Evolutionary conservation across 306 rosid genomes (phyloP).

Genomic region (Casuarina cunninghamiana): DNA sequence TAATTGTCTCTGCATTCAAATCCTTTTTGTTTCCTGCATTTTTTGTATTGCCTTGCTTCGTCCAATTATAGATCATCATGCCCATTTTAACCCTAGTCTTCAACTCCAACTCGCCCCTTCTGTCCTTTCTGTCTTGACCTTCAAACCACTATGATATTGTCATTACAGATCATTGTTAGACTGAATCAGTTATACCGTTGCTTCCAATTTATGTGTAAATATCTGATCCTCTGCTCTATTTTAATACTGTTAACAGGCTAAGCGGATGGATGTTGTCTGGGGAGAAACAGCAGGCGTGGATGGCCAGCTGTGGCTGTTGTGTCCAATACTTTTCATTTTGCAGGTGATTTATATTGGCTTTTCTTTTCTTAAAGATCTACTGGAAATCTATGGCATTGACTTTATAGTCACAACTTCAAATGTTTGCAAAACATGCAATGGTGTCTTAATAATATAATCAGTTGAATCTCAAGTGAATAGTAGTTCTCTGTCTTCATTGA

Average conservation of each 20-base stretch:
- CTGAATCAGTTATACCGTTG: background rate
- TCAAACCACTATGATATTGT: background rate
- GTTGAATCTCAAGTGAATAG: conserved; percentile 1
- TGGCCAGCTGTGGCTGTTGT: conserved; percentile 94
- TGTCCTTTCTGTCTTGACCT: background rate
- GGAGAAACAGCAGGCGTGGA: conserved; percentile 97
- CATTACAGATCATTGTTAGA: background rate
- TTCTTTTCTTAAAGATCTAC: background rate
- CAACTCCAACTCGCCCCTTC: background rate
- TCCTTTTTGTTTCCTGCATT: background rate
- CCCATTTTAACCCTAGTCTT: background rate
- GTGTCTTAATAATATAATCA: conserved; percentile 6
- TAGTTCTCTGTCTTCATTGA: background rate
- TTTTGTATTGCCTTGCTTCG: conserved; percentile 7
- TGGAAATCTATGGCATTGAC: background rate
- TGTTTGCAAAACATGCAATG: conserved; percentile 19
- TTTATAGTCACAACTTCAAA: conserved; percentile 4
- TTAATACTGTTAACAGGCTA: conserved; percentile 66
- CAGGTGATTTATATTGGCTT: conserved; percentile 57
- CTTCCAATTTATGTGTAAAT: background rate
- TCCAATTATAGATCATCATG: background rate
- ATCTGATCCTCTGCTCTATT: conserved; percentile 16
- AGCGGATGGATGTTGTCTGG: conserved; percentile 99
- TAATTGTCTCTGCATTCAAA: background rate
- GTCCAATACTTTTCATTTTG: conserved; percentile 84